These are phyloP conservation scores for Aquilaria agallochum DNA, from an alignment of 441 rosid species.

Conservation along the genomic window DNA sequence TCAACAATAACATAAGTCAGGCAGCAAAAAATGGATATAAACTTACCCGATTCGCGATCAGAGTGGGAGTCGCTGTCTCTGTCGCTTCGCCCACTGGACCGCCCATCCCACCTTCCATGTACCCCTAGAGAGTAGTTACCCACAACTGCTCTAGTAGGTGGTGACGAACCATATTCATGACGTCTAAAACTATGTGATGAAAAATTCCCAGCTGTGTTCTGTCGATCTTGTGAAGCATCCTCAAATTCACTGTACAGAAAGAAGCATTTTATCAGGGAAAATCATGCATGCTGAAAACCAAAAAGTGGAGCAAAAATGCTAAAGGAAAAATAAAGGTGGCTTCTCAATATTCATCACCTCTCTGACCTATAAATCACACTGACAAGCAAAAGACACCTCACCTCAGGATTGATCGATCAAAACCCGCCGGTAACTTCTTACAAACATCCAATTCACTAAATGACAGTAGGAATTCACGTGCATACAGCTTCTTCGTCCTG, in stretches of 20 bases:
- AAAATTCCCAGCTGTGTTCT: slow-evolving; percentile 54
- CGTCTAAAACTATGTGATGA: slow-evolving; percentile 55
- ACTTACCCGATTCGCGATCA: slow-evolving; percentile 73
- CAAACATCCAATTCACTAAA: slow-evolving; percentile 70
- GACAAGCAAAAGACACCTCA: slow-evolving; percentile 23
- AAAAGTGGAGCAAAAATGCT: slow-evolving; percentile 1
- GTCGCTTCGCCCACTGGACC: slow-evolving; percentile 75
- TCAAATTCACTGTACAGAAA: slow-evolving; percentile 53
- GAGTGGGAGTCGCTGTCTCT: slow-evolving; percentile 75
- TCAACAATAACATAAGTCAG: neutral
- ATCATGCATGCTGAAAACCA: neutral
- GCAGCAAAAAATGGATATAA: slow-evolving; percentile 8
- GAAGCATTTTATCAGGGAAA: slow-evolving; percentile 12
- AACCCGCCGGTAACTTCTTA: slow-evolving; percentile 62
- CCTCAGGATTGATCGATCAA: slow-evolving; percentile 58
- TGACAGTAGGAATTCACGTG: slow-evolving; percentile 69
- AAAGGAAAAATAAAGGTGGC: slow-evolving; percentile 1
- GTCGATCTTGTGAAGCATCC: slow-evolving; percentile 64
- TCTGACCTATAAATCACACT: neutral
- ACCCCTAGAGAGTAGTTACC: slow-evolving; percentile 48
- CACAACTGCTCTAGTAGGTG: slow-evolving; percentile 78
- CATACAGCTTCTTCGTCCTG: slow-evolving; percentile 67
- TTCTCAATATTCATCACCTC: neutral
- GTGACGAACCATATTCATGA: slow-evolving; percentile 87
- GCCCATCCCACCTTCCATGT: slow-evolving; percentile 91